A percentile compares a stretch with the other conserved stretches of the same genome.
Conservation (phyloP, 2,329 filamentous ascomycete genomes). For the Diaporthe capsici region DNA sequence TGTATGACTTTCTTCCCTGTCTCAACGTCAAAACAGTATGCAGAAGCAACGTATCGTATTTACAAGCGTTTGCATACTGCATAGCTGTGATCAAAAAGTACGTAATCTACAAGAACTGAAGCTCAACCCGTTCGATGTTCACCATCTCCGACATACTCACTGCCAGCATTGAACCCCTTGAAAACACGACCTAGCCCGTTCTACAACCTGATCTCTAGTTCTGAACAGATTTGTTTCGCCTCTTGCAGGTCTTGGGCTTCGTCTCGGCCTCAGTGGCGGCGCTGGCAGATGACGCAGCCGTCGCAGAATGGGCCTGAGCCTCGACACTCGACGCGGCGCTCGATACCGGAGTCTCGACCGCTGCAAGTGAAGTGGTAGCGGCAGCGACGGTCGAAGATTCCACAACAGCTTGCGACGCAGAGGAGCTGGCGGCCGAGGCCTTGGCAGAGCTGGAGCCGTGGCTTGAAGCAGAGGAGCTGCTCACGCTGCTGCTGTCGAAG, state of each 20-base stretch:
- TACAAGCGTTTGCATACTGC: background rate
- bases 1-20: background rate
- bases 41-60: background rate
- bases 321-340: no score
- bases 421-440: background rate
- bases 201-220: background rate
- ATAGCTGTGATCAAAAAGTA: background rate
- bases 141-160: background rate
- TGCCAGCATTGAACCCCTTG: no score
- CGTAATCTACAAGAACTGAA: slow-evolving; percentile 13
- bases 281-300: background rate
- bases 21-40: background rate
- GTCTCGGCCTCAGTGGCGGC: background rate
- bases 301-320: background rate
- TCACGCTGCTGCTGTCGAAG: slow-evolving; percentile 32
- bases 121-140: background rate
- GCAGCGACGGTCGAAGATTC: background rate
- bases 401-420: background rate
- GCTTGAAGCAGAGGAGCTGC: background rate
- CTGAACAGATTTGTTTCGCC: background rate
- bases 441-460: background rate
- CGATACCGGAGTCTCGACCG: background rate
- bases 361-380: background rate
- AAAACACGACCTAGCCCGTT: background rate
- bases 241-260: slow-evolving; percentile 19